phyloP scores from a whole-genome alignment of 305 asterid species.

The Fraxinus ornus region DNA sequence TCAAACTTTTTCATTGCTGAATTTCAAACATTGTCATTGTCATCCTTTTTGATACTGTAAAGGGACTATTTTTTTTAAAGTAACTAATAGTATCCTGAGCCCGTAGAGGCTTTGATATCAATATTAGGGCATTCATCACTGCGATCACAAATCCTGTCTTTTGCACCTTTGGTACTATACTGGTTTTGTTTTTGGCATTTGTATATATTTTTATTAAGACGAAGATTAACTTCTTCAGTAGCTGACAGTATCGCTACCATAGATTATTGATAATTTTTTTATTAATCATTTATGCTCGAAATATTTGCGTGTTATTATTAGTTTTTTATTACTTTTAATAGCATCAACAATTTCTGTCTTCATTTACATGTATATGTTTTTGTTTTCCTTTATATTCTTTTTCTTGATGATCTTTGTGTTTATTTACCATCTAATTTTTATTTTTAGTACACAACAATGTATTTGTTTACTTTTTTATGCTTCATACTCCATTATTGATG shows the following conservation, averaged over 20 bases:
- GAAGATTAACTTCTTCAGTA: conserved; percentile 5
- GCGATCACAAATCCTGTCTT: neutral
- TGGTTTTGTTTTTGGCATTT: neutral
- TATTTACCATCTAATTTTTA: neutral
- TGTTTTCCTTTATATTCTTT: conserved; percentile 6
- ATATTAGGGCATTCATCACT: neutral
- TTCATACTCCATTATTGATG: neutral
- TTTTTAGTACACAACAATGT: neutral
- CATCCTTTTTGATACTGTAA: neutral
- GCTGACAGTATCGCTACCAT: neutral
- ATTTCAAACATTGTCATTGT: neutral
- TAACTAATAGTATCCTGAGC: neutral
- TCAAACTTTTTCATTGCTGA: neutral
- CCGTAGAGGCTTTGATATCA: conserved; percentile 3
- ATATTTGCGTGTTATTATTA: neutral
- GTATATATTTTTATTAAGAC: neutral
- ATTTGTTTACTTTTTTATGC: neutral
- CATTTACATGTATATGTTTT: neutral
- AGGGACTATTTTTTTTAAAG: neutral
- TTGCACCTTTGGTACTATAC: conserved; percentile 1
- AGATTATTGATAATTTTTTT: neutral
- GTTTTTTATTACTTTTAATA: neutral
- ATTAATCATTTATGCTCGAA: neutral
- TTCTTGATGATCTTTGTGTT: neutral
- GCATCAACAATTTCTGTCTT: neutral